A percentile compares a stretch with the other conserved stretches of the same genome.
Evolutionary conservation across 1,284 basidiomycete species (phyloP).

Genomic region (Cutaneotrichosporon cavernicola): DNA sequence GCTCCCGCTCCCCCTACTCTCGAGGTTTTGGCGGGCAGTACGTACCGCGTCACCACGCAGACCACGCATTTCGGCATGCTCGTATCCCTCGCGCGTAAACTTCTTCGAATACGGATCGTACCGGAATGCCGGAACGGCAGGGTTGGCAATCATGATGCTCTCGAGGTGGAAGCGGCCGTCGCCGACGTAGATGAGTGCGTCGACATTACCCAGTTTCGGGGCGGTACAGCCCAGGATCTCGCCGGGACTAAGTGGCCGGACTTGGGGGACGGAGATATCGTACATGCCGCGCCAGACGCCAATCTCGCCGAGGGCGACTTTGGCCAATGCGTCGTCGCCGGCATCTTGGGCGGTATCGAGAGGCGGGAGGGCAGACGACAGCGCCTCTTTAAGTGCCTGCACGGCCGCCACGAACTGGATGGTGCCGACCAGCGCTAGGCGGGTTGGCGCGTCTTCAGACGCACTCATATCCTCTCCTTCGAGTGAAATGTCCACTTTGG

Average conservation of each 20-base stretch:
- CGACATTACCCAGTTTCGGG: constrained; percentile 70
- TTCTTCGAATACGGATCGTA: constrained; percentile 99
- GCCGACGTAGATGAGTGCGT: constrained; percentile 90
- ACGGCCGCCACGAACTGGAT: constrained; percentile 92
- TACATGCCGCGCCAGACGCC: constrained; percentile 61
- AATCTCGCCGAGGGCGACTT: constrained; percentile 41
- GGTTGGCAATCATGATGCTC: constrained; percentile 99
- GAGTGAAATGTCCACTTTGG: constrained; percentile 43
- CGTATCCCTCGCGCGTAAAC: constrained; percentile 87
- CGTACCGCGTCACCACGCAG: constrained; percentile 75
- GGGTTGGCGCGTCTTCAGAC: constrained; percentile 57
- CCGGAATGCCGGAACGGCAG: constrained; percentile 89
- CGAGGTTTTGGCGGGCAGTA: constrained; percentile 66
- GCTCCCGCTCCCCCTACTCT: constrained; percentile 43
- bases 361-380: constrained; percentile 53
- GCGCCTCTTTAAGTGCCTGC: constrained; percentile 77
- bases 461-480: constrained; percentile 5
- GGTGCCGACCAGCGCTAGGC: constrained; percentile 85
- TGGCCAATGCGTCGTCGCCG: constrained; percentile 32
- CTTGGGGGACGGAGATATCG: constrained; percentile 77
- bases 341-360: constrained; percentile 25
- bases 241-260: constrained; percentile 91
- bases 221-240: constrained; percentile 98
- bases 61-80: constrained; percentile 81
- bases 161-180: constrained; percentile 98